Percentiles rank a stretch among this genome's conserved stretches.
These are phyloP conservation scores for Aspergillus sp. DNA, from an alignment of 2,329 filamentous ascomycete genomes.

Conservation along the genomic window DNA sequence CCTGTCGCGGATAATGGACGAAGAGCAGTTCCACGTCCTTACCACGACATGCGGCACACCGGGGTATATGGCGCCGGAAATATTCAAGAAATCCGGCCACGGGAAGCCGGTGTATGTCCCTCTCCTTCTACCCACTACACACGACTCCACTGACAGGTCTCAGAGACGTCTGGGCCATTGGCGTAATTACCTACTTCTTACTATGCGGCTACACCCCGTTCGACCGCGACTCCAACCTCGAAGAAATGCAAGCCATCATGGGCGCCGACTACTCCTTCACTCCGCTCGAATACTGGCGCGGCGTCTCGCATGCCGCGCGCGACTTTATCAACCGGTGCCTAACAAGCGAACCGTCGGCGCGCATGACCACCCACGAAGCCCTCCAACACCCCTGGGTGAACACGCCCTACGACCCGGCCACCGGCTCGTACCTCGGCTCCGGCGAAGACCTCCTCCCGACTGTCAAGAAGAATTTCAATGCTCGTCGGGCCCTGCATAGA, in stretches of 20 bases:
- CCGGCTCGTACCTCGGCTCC: conserved; percentile 20
- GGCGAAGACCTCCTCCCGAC: conserved; percentile 52
- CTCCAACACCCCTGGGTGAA: conserved; percentile 58
- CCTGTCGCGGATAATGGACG: conserved; percentile 93
- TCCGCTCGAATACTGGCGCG: conserved; percentile 91
- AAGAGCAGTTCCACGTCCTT: conserved; percentile 94
- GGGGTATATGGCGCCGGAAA: conserved; percentile 98
- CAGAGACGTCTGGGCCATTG: conserved; percentile 91
- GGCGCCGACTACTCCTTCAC: conserved; percentile 94
- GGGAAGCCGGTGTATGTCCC: conserved; percentile 77
- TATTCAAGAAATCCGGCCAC: conserved; percentile 97
- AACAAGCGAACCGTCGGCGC: conserved; percentile 75
- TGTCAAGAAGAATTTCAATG: conserved; percentile 64
- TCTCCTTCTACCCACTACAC: neutral
- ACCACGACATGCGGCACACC: conserved; percentile 97
- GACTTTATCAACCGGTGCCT: conserved; percentile 89
- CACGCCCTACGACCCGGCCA: conserved; percentile 41
- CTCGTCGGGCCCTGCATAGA: conserved; percentile 54
- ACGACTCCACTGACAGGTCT: conserved; percentile 2
- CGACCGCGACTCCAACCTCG: conserved; percentile 91
- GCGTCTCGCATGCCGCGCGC: conserved; percentile 74
- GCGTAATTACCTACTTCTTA: conserved; percentile 97
- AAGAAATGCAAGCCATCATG: conserved; percentile 98
- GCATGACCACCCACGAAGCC: conserved; percentile 82
- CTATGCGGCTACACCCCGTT: conserved; percentile 98